These are phyloP conservation scores for Aspergillus olivimuriae DNA, from an alignment of 495 filamentous ascomycete genomes.

Conservation along the genomic window DNA sequence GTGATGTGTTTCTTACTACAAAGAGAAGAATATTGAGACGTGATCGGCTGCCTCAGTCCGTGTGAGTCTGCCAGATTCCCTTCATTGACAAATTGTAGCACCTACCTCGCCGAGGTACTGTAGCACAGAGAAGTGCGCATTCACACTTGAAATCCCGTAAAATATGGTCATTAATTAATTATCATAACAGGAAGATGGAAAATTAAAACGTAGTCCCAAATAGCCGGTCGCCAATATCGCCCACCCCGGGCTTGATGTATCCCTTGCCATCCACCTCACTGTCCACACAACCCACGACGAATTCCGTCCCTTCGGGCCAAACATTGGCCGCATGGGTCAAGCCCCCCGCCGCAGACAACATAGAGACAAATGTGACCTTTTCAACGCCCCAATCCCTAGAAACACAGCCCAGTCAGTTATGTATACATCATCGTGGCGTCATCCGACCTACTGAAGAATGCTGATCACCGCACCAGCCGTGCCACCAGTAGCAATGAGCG, in stretches of 20 bases:
- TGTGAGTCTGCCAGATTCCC: too few species aligned
- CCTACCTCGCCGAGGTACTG: too few species aligned
- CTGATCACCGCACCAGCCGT: slow-evolving; percentile 80
- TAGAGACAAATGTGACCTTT: slow-evolving; percentile 63
- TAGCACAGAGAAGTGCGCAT: neutral
- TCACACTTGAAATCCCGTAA: too few species aligned
- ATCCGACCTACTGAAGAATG: slow-evolving; percentile 47
- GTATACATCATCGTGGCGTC: neutral
- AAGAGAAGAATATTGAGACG: too few species aligned
- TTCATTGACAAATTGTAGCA: too few species aligned
- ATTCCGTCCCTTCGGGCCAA: slow-evolving; percentile 62
- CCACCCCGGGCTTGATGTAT: slow-evolving; percentile 80
- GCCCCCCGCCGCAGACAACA: slow-evolving; percentile 64
- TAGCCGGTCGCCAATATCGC: slow-evolving; percentile 82
- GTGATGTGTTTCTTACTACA: too few species aligned
- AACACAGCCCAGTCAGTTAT: neutral
- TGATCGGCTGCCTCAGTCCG: too few species aligned
- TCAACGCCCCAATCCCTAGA: slow-evolving; percentile 72
- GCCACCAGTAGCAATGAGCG: slow-evolving; percentile 84
- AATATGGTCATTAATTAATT: too few species aligned
- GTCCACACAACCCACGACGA: slow-evolving; percentile 77
- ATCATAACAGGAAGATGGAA: too few species aligned
- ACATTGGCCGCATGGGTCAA: slow-evolving; percentile 58
- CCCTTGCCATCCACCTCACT: slow-evolving; percentile 59
- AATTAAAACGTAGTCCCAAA: slow-evolving; percentile 64